These are phyloP conservation scores for Aquilaria yunnanensis DNA, from an alignment of 345 rosid genomes.

Conservation along the genomic window DNA sequence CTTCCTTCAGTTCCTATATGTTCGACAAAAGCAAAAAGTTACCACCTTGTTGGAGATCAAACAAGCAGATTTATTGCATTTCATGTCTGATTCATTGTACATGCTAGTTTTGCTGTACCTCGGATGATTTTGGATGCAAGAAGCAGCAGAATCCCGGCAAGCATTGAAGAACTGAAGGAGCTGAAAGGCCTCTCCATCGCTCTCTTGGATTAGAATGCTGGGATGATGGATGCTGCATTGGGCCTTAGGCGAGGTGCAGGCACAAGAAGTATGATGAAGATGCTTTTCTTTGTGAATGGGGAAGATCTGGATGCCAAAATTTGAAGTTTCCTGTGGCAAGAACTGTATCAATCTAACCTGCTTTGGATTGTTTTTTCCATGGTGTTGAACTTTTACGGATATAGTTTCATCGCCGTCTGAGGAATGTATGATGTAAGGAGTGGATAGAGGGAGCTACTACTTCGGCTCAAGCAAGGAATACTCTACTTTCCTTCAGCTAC, in stretches of 20 bases:
- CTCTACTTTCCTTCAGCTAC: too few species aligned
- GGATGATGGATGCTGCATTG: slow-evolving; percentile 5
- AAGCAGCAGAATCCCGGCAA: slow-evolving; percentile 5
- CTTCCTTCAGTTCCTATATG: slow-evolving; percentile 34
- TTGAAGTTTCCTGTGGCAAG: not conserved
- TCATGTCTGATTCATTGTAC: not conserved
- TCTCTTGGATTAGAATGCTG: slow-evolving; percentile 1
- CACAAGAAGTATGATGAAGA: slow-evolving; percentile 25
- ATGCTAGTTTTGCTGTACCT: slow-evolving; percentile 17
- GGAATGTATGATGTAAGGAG: too few species aligned
- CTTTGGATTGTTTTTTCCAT: slow-evolving; percentile 12
- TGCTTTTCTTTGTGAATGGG: slow-evolving; percentile 56
- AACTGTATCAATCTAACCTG: slow-evolving; percentile 9
- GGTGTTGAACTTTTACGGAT: too few species aligned
- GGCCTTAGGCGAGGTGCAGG: slow-evolving; percentile 4
- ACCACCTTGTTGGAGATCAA: too few species aligned
- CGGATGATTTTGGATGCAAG: slow-evolving; percentile 9
- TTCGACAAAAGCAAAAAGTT: too few species aligned
- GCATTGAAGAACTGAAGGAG: slow-evolving; percentile 9
- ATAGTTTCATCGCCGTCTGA: too few species aligned
- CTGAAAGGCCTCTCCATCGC: slow-evolving; percentile 6
- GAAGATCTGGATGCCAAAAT: slow-evolving; percentile 3
- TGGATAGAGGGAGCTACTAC: too few species aligned
- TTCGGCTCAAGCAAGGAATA: too few species aligned
- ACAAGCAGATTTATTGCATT: not conserved